A percentile compares a stretch with the other conserved stretches of the same genome.
These are phyloP conservation scores for Trypanosoma scelopori DNA, from an alignment of 208 protist genomes.

Conservation along the genomic window DNA sequence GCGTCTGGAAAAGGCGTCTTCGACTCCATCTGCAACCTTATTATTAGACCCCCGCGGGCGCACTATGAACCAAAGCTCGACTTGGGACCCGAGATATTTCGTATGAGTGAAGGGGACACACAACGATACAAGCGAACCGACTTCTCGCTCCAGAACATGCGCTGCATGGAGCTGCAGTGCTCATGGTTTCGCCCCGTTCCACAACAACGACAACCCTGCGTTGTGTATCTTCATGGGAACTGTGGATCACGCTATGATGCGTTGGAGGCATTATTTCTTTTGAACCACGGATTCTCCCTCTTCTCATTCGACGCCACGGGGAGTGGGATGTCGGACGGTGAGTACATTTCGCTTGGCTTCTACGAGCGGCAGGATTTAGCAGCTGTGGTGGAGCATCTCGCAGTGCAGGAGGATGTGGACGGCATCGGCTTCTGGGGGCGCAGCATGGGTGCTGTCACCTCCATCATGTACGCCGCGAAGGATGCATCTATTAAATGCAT, in stretches of 20 bases:
- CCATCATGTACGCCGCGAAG: slow-evolving; percentile 93
- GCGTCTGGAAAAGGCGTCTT: slow-evolving; percentile 46
- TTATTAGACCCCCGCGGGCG: slow-evolving; percentile 83
- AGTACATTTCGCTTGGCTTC: slow-evolving; percentile 95
- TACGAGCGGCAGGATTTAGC: slow-evolving; percentile 95
- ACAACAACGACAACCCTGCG: slow-evolving; percentile 55
- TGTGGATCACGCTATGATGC: slow-evolving; percentile 80
- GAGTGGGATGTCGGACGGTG: slow-evolving; percentile 90
- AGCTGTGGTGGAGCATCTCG: slow-evolving; percentile 85
- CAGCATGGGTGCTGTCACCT: slow-evolving; percentile 95
- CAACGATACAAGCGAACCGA: slow-evolving; percentile 59
- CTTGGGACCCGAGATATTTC: slow-evolving; percentile 65
- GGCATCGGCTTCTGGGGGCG: slow-evolving; percentile 90
- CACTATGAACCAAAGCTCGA: slow-evolving; percentile 48
- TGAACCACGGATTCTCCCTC: slow-evolving; percentile 86
- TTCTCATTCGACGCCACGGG: slow-evolving; percentile 94
- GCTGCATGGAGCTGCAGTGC: slow-evolving; percentile 75
- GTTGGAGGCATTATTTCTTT: slow-evolving; percentile 77
- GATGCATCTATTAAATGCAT: slow-evolving; percentile 90
- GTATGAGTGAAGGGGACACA: slow-evolving; percentile 43
- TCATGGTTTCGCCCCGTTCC: slow-evolving; percentile 72
- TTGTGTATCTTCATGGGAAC: slow-evolving; percentile 93
- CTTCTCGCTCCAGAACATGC: slow-evolving; percentile 81
- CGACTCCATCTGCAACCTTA: slow-evolving; percentile 80
- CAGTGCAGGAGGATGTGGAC: slow-evolving; percentile 58